Conservation (phyloP, 129 eudicot species). For the Escallonia rubra region DNA sequence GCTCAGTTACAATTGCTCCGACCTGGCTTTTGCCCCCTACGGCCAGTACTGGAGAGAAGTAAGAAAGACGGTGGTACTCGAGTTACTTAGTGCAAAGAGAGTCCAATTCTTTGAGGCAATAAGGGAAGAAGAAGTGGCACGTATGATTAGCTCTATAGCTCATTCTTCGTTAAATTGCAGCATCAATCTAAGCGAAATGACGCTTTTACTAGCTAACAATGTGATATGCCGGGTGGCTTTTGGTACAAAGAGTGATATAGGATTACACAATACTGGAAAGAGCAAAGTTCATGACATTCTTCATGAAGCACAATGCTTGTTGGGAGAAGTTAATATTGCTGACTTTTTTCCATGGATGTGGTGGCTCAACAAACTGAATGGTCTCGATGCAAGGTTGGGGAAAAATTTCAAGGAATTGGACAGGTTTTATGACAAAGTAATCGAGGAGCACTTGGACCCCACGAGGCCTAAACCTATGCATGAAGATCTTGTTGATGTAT, state of each 20-base stretch:
- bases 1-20: conserved; percentile 8
- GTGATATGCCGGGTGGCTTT: conserved; percentile 10
- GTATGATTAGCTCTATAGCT: conserved; percentile 2
- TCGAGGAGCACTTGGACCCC: conserved; percentile 17
- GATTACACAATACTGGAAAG: not conserved
- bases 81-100: conserved; percentile 18
- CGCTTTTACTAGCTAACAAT: conserved; percentile 5
- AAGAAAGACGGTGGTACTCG: conserved; percentile 13
- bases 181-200: not conserved
- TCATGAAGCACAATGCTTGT: conserved; percentile 4
- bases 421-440: conserved; percentile 9
- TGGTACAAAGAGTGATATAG: not conserved
- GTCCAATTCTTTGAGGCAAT: conserved; percentile 16
- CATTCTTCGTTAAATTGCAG: not conserved
- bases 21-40: conserved; percentile 20
- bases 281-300: conserved; percentile 1
- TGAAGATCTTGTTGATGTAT: conserved; percentile 22
- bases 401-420: conserved; percentile 17
- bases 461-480: not conserved
- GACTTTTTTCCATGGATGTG: not conserved
- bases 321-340: conserved; percentile 7
- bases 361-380: not conserved
- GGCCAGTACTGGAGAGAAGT: conserved; percentile 32
- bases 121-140: conserved; percentile 13
- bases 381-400: conserved; percentile 14